phyloP scores from a whole-genome alignment of 1,284 basidiomycete genomes.

The Wallemia ichthyophaga region DNA sequence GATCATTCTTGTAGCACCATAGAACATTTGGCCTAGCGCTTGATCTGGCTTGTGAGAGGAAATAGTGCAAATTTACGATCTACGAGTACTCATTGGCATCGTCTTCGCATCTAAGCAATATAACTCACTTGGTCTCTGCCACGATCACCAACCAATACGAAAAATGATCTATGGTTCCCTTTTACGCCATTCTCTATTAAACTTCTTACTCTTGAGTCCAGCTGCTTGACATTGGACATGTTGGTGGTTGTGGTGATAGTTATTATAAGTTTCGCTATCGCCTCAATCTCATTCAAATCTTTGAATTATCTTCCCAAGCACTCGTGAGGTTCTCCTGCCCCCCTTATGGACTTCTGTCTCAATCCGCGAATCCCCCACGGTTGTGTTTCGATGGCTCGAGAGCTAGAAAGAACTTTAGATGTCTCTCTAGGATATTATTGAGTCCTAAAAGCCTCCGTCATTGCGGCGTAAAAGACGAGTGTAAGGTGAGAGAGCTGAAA shows the following conservation, averaged over 20 bases:
- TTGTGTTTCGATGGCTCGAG: too few relatives aligned
- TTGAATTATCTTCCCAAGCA: too few relatives aligned
- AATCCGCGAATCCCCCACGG: too few relatives aligned
- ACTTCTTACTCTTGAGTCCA: slow-evolving; percentile 72
- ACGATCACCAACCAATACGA: slow-evolving; percentile 87
- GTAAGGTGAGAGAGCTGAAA: too few relatives aligned
- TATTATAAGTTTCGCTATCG: too few relatives aligned
- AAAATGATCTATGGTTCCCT: slow-evolving; percentile 75
- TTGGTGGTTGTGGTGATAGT: not conserved
- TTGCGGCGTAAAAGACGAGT: too few relatives aligned
- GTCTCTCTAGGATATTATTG: too few relatives aligned
- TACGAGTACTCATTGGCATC: slow-evolving; percentile 12
- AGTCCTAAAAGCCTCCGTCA: too few relatives aligned
- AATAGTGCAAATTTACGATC: slow-evolving; percentile 86
- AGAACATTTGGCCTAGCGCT: slow-evolving; percentile 67
- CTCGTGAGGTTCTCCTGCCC: too few relatives aligned
- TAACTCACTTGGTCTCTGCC: slow-evolving; percentile 52
- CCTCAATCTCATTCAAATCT: too few relatives aligned
- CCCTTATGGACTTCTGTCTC: too few relatives aligned
- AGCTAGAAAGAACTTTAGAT: too few relatives aligned
- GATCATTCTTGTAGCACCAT: slow-evolving; percentile 93
- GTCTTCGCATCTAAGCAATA: not conserved
- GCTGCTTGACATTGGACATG: slow-evolving; percentile 15
- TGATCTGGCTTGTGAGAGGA: slow-evolving; percentile 66
- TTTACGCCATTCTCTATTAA: slow-evolving; percentile 82